Evolutionary conservation across 495 filamentous ascomycete genomes (phyloP), one percentile per base, ranked within the genome.

Genomic region (Darksidea phi): DNA sequence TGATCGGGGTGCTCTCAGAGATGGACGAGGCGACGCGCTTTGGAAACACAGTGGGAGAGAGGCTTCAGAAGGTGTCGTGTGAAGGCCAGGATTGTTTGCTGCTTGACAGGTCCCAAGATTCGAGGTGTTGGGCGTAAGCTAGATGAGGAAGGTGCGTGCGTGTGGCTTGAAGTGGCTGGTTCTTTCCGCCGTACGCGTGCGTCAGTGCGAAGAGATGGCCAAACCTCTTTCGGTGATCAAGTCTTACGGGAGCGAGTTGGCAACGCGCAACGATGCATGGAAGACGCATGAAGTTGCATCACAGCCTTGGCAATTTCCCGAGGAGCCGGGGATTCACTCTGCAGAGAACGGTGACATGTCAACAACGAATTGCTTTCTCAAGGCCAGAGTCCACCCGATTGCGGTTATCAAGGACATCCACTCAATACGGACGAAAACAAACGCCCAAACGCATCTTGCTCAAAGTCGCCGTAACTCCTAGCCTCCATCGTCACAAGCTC

Each of bases 111-210:
- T 48, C 46, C n/a, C 46, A 13, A 43, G 18, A 43, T 43, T 15
- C 41, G 2, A 4, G 41, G 41, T 15, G 28, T 48, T 48, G 17
- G 21, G 48, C 20, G 47, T 59, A 51, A 38, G 48, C 57, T 18
- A 10, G 12, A 51, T 59, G 18, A 4, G 57, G 57, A 49, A 59
- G 57, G 57, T 59, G 48, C 23, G 23, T 25, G 24, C 17, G 41
- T 36, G 54, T 17, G 36, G 42, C 41, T 57, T 28, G 18, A 15
- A 25, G 46, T 15, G 46, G 12, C 46, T 20, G 2, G 18, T 24
- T 23, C 15, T 13, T n/a, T 6, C 41, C 4, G 4, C 20, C n/a
- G 41, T 17, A 45, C 3, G 13, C 15, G 20, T 45, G 20, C 41
- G 41, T 45, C 41, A 10, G 28, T n/a, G 28, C 28, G 3, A 3